Evolutionary conservation across 2,329 filamentous ascomycete species (phyloP).

Genomic region (Colletotrichum melonis): DNA sequence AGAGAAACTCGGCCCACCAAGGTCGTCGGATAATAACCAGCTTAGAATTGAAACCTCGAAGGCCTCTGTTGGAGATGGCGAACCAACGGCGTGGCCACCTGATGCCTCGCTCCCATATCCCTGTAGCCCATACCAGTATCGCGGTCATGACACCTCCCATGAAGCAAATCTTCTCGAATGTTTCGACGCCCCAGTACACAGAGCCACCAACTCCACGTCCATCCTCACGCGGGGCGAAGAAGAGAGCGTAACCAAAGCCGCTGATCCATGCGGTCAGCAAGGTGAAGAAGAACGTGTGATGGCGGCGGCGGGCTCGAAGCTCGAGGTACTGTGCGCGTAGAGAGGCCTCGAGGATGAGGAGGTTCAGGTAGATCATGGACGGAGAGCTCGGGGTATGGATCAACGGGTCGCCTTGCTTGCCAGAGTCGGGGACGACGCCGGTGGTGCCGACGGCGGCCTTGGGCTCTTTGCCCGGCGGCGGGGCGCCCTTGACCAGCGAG

Average conservation of each 20-base stretch:
- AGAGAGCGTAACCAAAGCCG: slow-evolving; percentile 90
- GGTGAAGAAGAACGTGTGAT: slow-evolving; percentile 92
- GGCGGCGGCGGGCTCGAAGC: slow-evolving; percentile 85
- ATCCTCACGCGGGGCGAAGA: slow-evolving; percentile 95
- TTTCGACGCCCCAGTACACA: slow-evolving; percentile 96
- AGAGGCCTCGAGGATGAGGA: slow-evolving; percentile 95
- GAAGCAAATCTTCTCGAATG: slow-evolving; percentile 89
- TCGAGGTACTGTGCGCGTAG: slow-evolving; percentile 93
- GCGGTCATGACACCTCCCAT: slow-evolving; percentile 91
- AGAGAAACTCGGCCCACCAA: slow-evolving; percentile 83
- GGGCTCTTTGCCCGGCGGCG: slow-evolving; percentile 68
- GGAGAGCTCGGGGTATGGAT: slow-evolving; percentile 88
- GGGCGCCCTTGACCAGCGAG: slow-evolving; percentile 91
- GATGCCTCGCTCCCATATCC: slow-evolving; percentile 95
- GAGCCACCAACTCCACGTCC: slow-evolving; percentile 90
- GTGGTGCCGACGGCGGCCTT: slow-evolving; percentile 47
- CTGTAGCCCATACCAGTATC: slow-evolving; percentile 90
- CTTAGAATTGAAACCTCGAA: slow-evolving; percentile 95
- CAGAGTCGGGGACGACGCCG: slow-evolving; percentile 55
- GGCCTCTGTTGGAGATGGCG: slow-evolving; percentile 85
- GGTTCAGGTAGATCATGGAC: slow-evolving; percentile 97
- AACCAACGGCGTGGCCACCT: slow-evolving; percentile 96
- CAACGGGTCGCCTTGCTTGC: slow-evolving; percentile 74
- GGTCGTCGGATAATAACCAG: slow-evolving; percentile 87
- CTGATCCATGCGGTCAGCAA: slow-evolving; percentile 83